phyloP scores from a whole-genome alignment of 2,329 filamentous ascomycete species.

The Epichloe coenophiala region DNA sequence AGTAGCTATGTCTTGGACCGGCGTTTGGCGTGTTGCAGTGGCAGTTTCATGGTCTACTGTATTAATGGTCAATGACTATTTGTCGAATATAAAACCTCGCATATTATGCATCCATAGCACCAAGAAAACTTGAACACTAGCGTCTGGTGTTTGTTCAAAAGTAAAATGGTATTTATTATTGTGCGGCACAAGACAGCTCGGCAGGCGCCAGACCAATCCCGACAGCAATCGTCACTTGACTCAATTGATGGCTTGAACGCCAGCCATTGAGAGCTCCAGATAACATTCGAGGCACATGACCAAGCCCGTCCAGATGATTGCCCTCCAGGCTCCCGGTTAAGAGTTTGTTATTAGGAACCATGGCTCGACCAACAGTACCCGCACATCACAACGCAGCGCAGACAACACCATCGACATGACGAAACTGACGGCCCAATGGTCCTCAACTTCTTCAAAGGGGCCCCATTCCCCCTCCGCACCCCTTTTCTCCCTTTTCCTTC shows the following conservation, averaged over 20 bases:
- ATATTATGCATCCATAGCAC: not conserved
- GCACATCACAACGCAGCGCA: conserved; percentile 18
- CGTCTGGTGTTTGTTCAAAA: too few relatives aligned
- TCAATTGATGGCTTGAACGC: not conserved
- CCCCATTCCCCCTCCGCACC: too few relatives aligned
- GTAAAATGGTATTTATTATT: too few relatives aligned
- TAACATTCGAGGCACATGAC: conserved; percentile 26
- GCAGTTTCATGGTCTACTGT: not conserved
- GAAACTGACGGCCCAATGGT: not conserved
- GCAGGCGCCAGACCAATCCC: not conserved
- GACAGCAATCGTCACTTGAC: not conserved
- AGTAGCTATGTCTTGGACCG: not conserved
- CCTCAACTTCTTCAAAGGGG: not conserved
- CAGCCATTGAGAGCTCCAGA: not conserved
- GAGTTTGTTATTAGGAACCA: conserved; percentile 36
- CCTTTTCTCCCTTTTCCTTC: too few relatives aligned
- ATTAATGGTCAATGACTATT: not conserved
- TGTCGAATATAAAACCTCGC: not conserved
- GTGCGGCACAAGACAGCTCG: too few relatives aligned
- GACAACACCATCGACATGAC: too few relatives aligned
- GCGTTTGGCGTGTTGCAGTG: conserved; percentile 2
- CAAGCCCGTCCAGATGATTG: conserved; percentile 27
- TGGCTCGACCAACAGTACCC: conserved; percentile 65
- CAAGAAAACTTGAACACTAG: too few relatives aligned
- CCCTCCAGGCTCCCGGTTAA: conserved; percentile 27